These are phyloP conservation scores for Allomyces arbusculus DNA, from an alignment of 192 early-diverging fungal genomes.

Conservation along the genomic window DNA sequence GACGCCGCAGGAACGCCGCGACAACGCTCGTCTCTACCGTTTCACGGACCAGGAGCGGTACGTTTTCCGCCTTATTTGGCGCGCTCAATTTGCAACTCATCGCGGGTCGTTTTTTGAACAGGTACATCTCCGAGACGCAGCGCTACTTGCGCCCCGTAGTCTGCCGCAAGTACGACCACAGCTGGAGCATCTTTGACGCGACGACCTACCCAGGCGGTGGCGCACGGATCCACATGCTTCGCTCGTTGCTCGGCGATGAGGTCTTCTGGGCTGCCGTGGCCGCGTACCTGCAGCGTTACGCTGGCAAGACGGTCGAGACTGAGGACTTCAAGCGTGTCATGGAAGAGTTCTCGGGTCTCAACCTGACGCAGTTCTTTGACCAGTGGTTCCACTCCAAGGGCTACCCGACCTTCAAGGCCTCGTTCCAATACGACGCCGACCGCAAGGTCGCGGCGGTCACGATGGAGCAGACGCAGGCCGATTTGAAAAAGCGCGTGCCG, in stretches of 20 bases:
- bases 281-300: constrained; percentile 18
- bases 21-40: constrained; percentile 14
- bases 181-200: constrained; percentile 28
- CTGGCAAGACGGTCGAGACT: constrained; percentile 20
- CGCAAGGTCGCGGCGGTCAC: constrained; percentile 33
- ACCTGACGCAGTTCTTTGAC: constrained; percentile 39
- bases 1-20: constrained; percentile 3
- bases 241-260: constrained; percentile 17
- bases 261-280: constrained; percentile 25
- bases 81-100: too few species aligned
- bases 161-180: constrained; percentile 20
- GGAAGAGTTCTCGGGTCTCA: constrained; percentile 30
- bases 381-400: constrained; percentile 51
- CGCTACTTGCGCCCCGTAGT: constrained; percentile 23
- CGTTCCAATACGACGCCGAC: constrained; percentile 32
- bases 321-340: constrained; percentile 24
- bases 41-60: constrained; percentile 6
- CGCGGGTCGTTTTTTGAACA: background rate
- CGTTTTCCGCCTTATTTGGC: too few species aligned
- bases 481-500: constrained; percentile 11
- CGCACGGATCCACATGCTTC: constrained; percentile 27
- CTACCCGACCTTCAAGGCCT: constrained; percentile 26
- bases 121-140: constrained; percentile 7
- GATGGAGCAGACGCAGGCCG: constrained; percentile 24
- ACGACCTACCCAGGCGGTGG: constrained; percentile 33